Evolutionary conservation across 2,329 filamentous ascomycete genomes (phyloP).

Genomic region (Teratosphaeria pseudoeucalypti): DNA sequence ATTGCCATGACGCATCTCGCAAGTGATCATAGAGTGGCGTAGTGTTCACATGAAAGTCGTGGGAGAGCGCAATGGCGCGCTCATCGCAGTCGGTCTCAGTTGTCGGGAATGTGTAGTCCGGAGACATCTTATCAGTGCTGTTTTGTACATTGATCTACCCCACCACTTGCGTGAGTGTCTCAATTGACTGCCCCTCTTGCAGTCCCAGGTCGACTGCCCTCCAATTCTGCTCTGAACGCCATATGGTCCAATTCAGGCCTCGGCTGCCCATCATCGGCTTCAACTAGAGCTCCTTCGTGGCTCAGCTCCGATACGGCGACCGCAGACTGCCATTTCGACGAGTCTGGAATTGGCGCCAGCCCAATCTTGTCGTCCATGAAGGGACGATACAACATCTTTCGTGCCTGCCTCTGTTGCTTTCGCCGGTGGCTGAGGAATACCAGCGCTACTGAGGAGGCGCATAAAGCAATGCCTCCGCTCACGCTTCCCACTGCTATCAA

Average conservation of each 20-base stretch:
- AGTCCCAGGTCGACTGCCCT: background rate
- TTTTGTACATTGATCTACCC: background rate
- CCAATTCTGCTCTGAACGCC: slow-evolving; percentile 2
- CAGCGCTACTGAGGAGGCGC: background rate
- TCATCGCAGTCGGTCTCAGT: no score
- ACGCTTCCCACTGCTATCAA: background rate
- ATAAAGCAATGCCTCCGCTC: background rate
- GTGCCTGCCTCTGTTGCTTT: background rate
- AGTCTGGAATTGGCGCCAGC: background rate
- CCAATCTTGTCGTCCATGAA: background rate
- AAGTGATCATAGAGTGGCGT: no score
- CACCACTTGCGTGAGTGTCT: background rate
- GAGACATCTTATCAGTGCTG: background rate
- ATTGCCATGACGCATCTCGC: no score
- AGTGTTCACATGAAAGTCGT: no score
- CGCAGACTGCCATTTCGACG: background rate
- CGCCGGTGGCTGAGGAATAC: background rate
- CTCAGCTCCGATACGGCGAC: background rate
- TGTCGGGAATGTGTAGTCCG: no score
- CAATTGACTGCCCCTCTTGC: background rate
- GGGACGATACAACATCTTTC: background rate
- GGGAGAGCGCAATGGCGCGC: no score
- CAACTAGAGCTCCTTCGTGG: background rate
- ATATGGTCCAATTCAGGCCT: slow-evolving; percentile 1
- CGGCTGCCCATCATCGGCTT: background rate